These are phyloP conservation scores for Ceraceosorus bombacis DNA, from an alignment of 1,284 basidiomycete species.

Conservation along the genomic window DNA sequence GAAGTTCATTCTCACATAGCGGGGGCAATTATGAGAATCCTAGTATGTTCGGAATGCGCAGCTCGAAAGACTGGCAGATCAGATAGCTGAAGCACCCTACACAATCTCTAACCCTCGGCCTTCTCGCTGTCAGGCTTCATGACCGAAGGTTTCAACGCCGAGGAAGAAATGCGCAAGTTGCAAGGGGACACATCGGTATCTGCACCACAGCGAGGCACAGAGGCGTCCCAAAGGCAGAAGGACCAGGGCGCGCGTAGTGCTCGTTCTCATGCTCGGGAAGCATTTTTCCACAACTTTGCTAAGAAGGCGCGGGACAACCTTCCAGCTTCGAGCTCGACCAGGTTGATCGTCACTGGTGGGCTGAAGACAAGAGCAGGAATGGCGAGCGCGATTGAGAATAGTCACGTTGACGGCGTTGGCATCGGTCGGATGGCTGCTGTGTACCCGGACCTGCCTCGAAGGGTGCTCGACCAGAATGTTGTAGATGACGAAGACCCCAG, in stretches of 20 bases:
- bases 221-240: constrained; percentile 6
- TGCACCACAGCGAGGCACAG: constrained; percentile 1
- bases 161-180: constrained; percentile 33
- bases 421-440: constrained; percentile 65
- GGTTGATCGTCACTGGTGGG: constrained; percentile 70
- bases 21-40: constrained; percentile 79
- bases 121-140: constrained; percentile 22
- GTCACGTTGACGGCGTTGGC: constrained; percentile 60
- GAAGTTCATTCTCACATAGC: constrained; percentile 47
- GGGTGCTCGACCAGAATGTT: constrained; percentile 28
- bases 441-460: constrained; percentile 59
- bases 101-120: constrained; percentile 1
- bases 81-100: background rate
- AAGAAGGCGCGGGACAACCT: constrained; percentile 47
- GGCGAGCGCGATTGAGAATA: constrained; percentile 51
- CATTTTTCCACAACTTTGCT: constrained; percentile 50
- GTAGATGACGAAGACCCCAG: constrained; percentile 14
- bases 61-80: constrained; percentile 46
- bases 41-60: constrained; percentile 51
- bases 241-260: constrained; percentile 7
- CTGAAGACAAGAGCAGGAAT: constrained; percentile 61
- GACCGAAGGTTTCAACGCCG: constrained; percentile 44
- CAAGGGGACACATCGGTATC: constrained; percentile 9
- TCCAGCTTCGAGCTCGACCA: constrained; percentile 6
- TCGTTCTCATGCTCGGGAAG: constrained; percentile 51